These are phyloP conservation scores for Aureobasidium lini DNA, from an alignment of 2,329 filamentous ascomycete genomes.

Conservation along the genomic window DNA sequence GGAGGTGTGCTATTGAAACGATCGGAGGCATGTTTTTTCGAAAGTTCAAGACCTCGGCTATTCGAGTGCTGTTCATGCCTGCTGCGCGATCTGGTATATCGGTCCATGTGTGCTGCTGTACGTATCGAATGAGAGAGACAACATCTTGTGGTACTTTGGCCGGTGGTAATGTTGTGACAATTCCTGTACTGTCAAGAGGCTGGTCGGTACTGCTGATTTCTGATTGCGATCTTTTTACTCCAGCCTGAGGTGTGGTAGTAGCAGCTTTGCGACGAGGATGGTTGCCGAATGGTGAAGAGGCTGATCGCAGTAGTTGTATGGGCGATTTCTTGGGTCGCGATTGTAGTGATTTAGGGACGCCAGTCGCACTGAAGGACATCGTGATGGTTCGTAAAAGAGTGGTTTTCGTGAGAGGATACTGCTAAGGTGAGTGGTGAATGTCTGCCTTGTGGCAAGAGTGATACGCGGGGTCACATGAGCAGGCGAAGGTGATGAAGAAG, in stretches of 20 bases:
- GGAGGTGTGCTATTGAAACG: slow-evolving; percentile 58
- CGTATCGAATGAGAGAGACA: slow-evolving; percentile 46
- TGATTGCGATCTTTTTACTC: slow-evolving; percentile 7
- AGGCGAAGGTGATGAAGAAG: not conserved
- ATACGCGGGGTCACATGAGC: slow-evolving; percentile 1
- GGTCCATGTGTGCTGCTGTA: slow-evolving; percentile 56
- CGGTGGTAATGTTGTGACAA: slow-evolving; percentile 49
- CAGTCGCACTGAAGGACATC: slow-evolving; percentile 19
- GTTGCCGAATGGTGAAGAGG: slow-evolving; percentile 28
- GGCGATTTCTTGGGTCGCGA: slow-evolving; percentile 18
- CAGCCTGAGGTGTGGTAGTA: slow-evolving; percentile 15
- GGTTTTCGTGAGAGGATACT: not conserved
- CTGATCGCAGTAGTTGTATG: slow-evolving; percentile 17
- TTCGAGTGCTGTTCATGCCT: slow-evolving; percentile 58
- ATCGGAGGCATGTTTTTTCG: slow-evolving; percentile 54
- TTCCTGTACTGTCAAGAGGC: slow-evolving; percentile 54
- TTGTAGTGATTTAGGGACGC: slow-evolving; percentile 15
- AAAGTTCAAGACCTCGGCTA: slow-evolving; percentile 57
- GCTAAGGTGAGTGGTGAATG: not conserved
- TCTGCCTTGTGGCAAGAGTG: slow-evolving; percentile 9
- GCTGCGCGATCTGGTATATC: slow-evolving; percentile 49
- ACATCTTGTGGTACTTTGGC: slow-evolving; percentile 56
- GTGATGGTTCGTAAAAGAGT: not conserved
- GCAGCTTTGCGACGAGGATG: slow-evolving; percentile 30
- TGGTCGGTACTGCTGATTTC: slow-evolving; percentile 26